phyloP scores from a whole-genome alignment of 2,329 filamentous ascomycete species.

The Neopestalotiopsis rosae region DNA sequence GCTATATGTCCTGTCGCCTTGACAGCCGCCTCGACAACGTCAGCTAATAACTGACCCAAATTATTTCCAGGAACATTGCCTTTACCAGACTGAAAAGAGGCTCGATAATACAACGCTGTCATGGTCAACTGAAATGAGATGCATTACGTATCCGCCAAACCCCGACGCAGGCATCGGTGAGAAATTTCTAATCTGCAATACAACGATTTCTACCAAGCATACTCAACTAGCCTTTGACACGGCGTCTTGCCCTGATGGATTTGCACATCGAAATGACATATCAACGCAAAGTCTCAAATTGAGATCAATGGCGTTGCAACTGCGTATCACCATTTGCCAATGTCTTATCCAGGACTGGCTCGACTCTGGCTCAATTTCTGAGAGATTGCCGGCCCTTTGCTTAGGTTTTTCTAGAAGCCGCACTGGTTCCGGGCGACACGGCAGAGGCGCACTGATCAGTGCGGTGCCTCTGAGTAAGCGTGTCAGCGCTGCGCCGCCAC shows the following conservation, averaged over 20 bases:
- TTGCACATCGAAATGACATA: not conserved
- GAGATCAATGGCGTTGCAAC: not conserved
- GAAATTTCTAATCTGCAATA: not conserved
- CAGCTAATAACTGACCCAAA: not conserved
- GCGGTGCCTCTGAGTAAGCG: not conserved
- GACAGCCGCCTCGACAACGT: conserved; percentile 15
- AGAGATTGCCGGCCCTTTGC: not conserved
- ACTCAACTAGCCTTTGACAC: not conserved
- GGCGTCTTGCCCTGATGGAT: not conserved
- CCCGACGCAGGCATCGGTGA: not conserved
- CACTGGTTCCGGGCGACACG: not conserved
- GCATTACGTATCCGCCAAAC: conserved; percentile 5
- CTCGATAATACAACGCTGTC: not conserved
- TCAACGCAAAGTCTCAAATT: not conserved
- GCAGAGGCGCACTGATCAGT: not conserved
- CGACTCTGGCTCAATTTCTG: not conserved
- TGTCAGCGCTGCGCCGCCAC: not conserved
- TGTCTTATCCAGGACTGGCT: not conserved
- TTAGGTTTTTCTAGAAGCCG: not conserved
- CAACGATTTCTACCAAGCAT: not conserved
- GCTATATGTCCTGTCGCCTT: conserved; percentile 12
- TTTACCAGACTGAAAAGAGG: not conserved
- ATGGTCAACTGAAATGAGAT: not conserved
- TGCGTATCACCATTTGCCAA: not conserved
- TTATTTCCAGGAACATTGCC: not conserved